phyloP scores from a whole-genome alignment of 139 green algal species.

The Zygnema circumcarinatum region DNA sequence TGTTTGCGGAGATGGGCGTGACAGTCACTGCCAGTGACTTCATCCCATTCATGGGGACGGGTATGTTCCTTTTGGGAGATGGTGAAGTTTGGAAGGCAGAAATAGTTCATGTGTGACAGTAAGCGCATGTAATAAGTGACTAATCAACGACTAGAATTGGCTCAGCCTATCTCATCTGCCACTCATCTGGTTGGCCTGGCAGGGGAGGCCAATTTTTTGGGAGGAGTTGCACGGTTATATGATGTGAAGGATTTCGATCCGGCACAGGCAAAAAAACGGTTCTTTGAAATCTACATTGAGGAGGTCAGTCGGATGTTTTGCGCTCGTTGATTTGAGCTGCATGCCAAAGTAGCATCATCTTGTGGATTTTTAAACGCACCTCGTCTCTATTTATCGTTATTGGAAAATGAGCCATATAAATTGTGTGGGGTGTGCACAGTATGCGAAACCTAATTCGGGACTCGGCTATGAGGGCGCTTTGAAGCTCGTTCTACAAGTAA shows the following conservation, averaged over 20 bases:
- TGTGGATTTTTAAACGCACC: too few relatives aligned
- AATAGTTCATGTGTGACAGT: neutral
- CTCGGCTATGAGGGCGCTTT: slow-evolving; percentile 67
- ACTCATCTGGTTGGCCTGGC: neutral
- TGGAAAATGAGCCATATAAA: neutral
- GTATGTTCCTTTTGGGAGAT: slow-evolving; percentile 32
- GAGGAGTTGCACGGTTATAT: slow-evolving; percentile 65
- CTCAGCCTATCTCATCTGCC: neutral
- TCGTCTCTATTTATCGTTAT: too few relatives aligned
- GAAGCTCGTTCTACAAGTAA: slow-evolving; percentile 63
- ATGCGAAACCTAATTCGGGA: slow-evolving; percentile 43
- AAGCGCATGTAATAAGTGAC: neutral
- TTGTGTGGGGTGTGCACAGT: slow-evolving; percentile 18
- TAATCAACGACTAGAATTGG: neutral
- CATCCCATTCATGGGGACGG: slow-evolving; percentile 71
- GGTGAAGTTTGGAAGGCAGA: neutral
- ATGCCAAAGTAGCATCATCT: too few relatives aligned
- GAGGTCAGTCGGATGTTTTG: too few relatives aligned
- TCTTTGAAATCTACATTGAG: slow-evolving; percentile 75
- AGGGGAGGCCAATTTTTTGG: slow-evolving; percentile 73
- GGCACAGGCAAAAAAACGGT: slow-evolving; percentile 66
- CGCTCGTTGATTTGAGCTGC: too few relatives aligned
- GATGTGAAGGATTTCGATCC: slow-evolving; percentile 60
- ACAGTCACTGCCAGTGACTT: slow-evolving; percentile 70
- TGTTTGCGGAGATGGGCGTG: slow-evolving; percentile 68